These are phyloP conservation scores for Heterobasidion parviporum DNA, from an alignment of 1,284 basidiomycete species.

Conservation along the genomic window DNA sequence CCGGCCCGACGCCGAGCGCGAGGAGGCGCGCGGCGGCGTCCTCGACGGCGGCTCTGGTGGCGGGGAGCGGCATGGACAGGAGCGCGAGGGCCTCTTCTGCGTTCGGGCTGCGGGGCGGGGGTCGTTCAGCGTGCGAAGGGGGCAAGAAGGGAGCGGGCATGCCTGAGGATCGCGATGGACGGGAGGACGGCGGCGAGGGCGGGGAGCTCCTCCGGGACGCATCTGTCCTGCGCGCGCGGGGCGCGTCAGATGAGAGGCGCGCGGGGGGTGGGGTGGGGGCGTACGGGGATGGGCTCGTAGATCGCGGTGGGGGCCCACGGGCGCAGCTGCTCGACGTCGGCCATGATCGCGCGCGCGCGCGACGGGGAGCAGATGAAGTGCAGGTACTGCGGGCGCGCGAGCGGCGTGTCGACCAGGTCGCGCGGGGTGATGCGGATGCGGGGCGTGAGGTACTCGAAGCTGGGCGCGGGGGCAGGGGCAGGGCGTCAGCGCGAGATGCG, in stretches of 20 bases:
- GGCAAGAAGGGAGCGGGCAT: slow-evolving; percentile 6
- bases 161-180: slow-evolving; percentile 63
- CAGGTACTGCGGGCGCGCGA: slow-evolving; percentile 50
- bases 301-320: slow-evolving; percentile 63
- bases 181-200: slow-evolving; percentile 56
- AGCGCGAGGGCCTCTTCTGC: slow-evolving; percentile 67
- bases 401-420: slow-evolving; percentile 52
- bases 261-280: slow-evolving; percentile 12
- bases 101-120: slow-evolving; percentile 48
- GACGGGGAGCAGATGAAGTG: slow-evolving; percentile 85
- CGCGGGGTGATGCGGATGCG: slow-evolving; percentile 63
- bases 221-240: slow-evolving; percentile 48
- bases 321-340: slow-evolving; percentile 45
- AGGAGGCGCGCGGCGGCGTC: slow-evolving; percentile 52
- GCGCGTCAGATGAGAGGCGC: background rate
- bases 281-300: slow-evolving; percentile 82
- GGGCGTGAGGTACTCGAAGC: slow-evolving; percentile 78
- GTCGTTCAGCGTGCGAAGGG: background rate
- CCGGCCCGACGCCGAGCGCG: slow-evolving; percentile 43
- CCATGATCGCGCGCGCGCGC: slow-evolving; percentile 61
- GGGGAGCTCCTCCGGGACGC: slow-evolving; percentile 71
- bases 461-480: slow-evolving; percentile 19
- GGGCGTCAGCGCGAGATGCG: background rate
- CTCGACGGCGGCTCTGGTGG: slow-evolving; percentile 47
- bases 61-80: slow-evolving; percentile 43